Conservation (phyloP, 495 filamentous ascomycete genomes). For the Choiromyces venosus region DNA sequence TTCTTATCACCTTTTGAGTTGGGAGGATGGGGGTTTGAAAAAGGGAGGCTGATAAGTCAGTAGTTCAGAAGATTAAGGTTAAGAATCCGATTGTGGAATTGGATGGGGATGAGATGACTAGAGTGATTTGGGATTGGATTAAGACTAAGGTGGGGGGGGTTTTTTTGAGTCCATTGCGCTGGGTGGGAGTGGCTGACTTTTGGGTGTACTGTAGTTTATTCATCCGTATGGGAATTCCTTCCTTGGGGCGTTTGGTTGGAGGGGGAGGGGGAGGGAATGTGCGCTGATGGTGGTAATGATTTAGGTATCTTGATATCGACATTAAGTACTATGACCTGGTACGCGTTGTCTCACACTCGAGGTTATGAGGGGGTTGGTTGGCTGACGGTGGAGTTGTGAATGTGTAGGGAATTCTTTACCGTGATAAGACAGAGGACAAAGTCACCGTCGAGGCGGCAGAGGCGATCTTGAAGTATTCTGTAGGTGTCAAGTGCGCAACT, state of each 20-base stretch:
- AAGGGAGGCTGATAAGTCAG: conserved; percentile 2
- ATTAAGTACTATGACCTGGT: conserved; percentile 97
- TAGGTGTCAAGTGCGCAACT: conserved; percentile 98
- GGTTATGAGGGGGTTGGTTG: background rate
- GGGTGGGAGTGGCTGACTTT: background rate
- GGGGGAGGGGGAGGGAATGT: conserved; percentile 7
- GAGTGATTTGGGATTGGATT: conserved; percentile 98
- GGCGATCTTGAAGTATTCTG: conserved; percentile 96
- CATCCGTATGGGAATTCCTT: conserved; percentile 56
- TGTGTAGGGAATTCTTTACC: conserved; percentile 73
- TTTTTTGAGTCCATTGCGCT: background rate
- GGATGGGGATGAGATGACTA: conserved; percentile 99
- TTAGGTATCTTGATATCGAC: conserved; percentile 83
- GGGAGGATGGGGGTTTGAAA: no score
- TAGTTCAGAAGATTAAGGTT: conserved; percentile 78
- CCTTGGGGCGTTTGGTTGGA: conserved; percentile 12
- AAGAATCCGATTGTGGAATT: conserved; percentile 91
- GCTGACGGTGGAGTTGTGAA: conserved; percentile 1
- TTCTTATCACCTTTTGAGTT: background rate
- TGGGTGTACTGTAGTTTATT: conserved; percentile 61
- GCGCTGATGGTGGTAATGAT: conserved; percentile 6
- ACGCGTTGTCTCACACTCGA: conserved; percentile 23
- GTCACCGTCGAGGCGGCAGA: conserved; percentile 91
- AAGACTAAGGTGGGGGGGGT: conserved; percentile 68
- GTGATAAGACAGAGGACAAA: conserved; percentile 91